Percentiles rank a stretch among this genome's conserved stretches.
Evolutionary conservation across 108 stramenopile species (phyloP).

Genomic region (Cyclotella baltica): DNA sequence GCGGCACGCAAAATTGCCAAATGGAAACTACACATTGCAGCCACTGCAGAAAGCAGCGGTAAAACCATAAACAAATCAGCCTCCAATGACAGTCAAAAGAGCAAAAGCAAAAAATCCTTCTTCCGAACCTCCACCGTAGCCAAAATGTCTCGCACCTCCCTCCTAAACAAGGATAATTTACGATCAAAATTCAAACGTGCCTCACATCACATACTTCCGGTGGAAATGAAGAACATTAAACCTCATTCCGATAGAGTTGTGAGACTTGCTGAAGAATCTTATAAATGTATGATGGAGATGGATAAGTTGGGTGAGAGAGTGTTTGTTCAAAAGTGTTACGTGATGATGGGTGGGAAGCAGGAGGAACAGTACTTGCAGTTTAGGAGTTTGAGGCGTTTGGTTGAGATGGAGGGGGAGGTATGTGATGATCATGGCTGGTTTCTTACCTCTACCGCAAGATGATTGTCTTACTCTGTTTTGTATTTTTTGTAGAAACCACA

Average conservation of each 20-base stretch:
- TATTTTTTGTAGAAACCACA: neutral
- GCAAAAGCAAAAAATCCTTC: neutral
- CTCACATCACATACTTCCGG: neutral
- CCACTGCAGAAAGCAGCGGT: neutral
- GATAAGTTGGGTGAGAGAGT: conserved; percentile 1
- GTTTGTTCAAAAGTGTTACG: conserved; percentile 30
- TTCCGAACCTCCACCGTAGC: too few species aligned
- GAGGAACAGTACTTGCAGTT: conserved; percentile 28
- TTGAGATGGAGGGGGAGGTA: conserved; percentile 30
- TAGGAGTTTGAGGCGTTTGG: conserved; percentile 22
- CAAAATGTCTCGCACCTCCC: neutral
- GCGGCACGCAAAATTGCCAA: conserved; percentile 3
- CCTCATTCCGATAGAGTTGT: neutral
- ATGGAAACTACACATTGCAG: neutral
- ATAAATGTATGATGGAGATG: conserved; percentile 1
- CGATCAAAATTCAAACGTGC: neutral
- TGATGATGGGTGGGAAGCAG: conserved; percentile 33
- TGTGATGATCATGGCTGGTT: neutral
- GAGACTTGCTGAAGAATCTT: conserved; percentile 21
- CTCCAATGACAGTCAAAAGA: neutral
- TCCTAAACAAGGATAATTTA: neutral
- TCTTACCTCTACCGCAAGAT: too few species aligned
- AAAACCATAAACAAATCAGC: neutral
- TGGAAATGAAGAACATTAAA: neutral
- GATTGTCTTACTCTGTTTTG: too few species aligned